Base-by-base conservation (phyloP, 495 filamentous ascomycete species). In the Penicillium salamii region DNA sequence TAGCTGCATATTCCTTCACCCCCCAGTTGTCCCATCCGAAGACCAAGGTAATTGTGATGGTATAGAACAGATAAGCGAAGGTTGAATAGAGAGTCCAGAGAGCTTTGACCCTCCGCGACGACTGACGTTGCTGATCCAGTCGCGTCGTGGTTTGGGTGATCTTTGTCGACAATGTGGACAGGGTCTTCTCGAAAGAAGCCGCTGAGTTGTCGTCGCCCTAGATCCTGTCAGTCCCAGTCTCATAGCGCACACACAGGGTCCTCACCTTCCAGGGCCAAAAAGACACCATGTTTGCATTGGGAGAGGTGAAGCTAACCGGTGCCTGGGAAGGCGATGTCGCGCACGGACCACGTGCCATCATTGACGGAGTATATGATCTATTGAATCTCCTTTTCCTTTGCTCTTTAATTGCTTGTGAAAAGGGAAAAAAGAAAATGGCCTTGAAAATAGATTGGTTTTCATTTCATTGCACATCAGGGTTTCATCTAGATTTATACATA, bases 131-230 rank as follows among this genome's bases (percentile, higher is more conserved):
- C 33, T 71, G 66, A 48, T 95, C 87, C 39, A 96, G 84, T 40
- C 78, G 85, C 26, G 83, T 64, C 52, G 83, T 86, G 24, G 84
- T 79, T 38, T 81, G 74, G 13, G 85, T 75, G 61, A 97, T 95
- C 73, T 92, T 95, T 21, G 73, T 74, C 12, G 91, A 83, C 34
- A 98, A 80, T 9, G 82, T 78, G 13, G 88, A 86, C 34, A 98
- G 84, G 0, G 86, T 81, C 71, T 90, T 95, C 68, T 98, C 93
- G 59, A 97, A 98, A 5, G 84, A 87, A 32, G 91, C 92, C 2
- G 92, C 87, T 55, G 91, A 96, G 65, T 80, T 86, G 58, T 88
- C 83, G 50, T 90, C 80, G 69, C 86, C 82, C 89, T 95, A 58
- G 13, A 47, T 17, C 33, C 24, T 35, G 42, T 46, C 24, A 29